Percentiles rank a stretch among this genome's conserved stretches.
Evolutionary conservation across 2,329 filamentous ascomycete species (phyloP).

Genomic region (Bipolaris sorokiniana): DNA sequence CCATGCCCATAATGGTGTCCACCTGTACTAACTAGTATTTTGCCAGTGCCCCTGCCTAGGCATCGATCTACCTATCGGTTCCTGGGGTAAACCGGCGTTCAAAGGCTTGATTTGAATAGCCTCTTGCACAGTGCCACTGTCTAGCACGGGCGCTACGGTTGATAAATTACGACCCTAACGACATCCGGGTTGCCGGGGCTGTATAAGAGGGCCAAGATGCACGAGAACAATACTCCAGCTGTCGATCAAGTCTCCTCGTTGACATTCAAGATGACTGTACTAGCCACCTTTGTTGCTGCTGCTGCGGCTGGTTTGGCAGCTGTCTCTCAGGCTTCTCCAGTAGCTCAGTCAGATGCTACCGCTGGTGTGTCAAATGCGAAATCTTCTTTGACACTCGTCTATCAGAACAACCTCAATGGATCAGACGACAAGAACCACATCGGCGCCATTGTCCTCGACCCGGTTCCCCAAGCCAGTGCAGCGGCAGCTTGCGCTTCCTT

Average conservation of each 20-base stretch:
- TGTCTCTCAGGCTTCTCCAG: constrained; percentile 27
- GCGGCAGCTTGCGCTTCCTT: constrained; percentile 54
- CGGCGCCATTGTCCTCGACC: constrained; percentile 58
- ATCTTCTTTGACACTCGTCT: constrained; percentile 58
- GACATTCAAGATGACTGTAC: constrained; percentile 27
- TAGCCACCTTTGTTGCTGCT: constrained; percentile 32
- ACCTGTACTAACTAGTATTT: constrained; percentile 16
- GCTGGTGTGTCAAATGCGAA: constrained; percentile 34
- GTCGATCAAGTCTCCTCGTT: constrained; percentile 1
- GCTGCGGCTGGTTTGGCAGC: constrained; percentile 26
- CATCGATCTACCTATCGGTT: constrained; percentile 31
- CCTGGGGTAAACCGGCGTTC: constrained; percentile 28
- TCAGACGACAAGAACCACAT: constrained; percentile 61
- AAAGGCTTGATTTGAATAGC: constrained; percentile 37
- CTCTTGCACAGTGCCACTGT: constrained; percentile 25
- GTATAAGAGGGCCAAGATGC: constrained; percentile 23
- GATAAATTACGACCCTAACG: constrained; percentile 19
- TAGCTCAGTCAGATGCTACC: constrained; percentile 21
- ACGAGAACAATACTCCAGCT: constrained; percentile 1
- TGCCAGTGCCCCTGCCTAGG: constrained; percentile 35
- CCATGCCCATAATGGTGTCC: not conserved
- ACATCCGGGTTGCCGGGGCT: constrained; percentile 37
- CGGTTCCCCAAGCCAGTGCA: constrained; percentile 48
- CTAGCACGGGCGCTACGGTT: constrained; percentile 24
- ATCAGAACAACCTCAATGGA: constrained; percentile 62